These are phyloP conservation scores for Penicillium fuscoglaucum DNA, from an alignment of 2,329 filamentous ascomycete species.

Conservation along the genomic window DNA sequence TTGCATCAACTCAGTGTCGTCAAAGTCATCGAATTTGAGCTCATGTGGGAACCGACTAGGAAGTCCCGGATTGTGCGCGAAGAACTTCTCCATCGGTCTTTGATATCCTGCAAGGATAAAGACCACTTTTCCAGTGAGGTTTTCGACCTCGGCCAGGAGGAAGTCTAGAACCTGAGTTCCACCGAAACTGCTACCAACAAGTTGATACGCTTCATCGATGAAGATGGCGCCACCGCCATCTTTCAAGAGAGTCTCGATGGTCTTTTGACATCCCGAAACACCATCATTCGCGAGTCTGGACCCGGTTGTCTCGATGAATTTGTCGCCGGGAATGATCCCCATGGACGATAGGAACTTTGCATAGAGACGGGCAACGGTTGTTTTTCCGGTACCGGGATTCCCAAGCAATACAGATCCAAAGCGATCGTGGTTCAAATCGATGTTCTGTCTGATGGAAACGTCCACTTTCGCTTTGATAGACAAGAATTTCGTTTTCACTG, in stretches of 20 bases:
- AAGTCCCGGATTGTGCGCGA: conserved; percentile 70
- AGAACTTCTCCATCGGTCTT: conserved; percentile 75
- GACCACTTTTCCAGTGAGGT: conserved; percentile 66
- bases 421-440: conserved; percentile 58
- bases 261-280: conserved; percentile 57
- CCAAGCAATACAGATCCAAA: conserved; percentile 66
- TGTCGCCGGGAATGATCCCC: conserved; percentile 60
- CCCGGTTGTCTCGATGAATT: conserved; percentile 68
- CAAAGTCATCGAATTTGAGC: conserved; percentile 69
- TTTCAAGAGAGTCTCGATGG: conserved; percentile 59
- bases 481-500: conserved; percentile 66
- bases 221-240: conserved; percentile 68
- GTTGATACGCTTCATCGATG: conserved; percentile 77
- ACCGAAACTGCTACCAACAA: conserved; percentile 57
- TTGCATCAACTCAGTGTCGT: conserved; percentile 60
- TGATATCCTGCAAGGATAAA: conserved; percentile 74
- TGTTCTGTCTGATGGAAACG: conserved; percentile 56
- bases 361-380: conserved; percentile 71
- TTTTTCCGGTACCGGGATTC: conserved; percentile 78
- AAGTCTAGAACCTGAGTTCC: conserved; percentile 68
- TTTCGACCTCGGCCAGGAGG: conserved; percentile 71
- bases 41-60: conserved; percentile 66
- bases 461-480: conserved; percentile 65
- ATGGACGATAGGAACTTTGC: conserved; percentile 64
- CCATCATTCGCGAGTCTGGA: conserved; percentile 65